These are phyloP conservation scores for Pseudodiploospora longispora DNA, from an alignment of 2,329 filamentous ascomycete species.

Conservation along the genomic window DNA sequence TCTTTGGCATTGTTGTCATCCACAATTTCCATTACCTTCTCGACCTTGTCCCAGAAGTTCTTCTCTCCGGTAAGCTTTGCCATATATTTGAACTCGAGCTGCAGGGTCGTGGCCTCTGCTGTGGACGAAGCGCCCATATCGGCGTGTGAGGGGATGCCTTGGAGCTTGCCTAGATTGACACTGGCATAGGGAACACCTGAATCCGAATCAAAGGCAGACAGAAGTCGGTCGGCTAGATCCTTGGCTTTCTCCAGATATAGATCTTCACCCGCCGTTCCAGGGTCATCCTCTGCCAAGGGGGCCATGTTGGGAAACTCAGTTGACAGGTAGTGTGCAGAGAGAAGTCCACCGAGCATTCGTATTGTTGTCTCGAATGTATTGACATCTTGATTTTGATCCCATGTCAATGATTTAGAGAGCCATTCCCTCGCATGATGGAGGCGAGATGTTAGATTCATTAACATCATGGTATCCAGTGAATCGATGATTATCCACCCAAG, in stretches of 20 bases:
- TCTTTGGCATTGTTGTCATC: slow-evolving; percentile 73
- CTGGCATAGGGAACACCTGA: slow-evolving; percentile 88
- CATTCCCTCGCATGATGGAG: slow-evolving; percentile 80
- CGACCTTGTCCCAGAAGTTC: slow-evolving; percentile 84
- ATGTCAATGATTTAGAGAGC: slow-evolving; percentile 72
- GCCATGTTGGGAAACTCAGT: slow-evolving; percentile 74
- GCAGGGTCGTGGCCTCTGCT: slow-evolving; percentile 83
- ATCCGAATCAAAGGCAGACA: slow-evolving; percentile 78
- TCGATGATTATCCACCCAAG: slow-evolving; percentile 99
- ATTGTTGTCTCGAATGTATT: slow-evolving; percentile 98
- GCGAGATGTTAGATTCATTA: slow-evolving; percentile 92
- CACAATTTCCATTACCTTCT: slow-evolving; percentile 85
- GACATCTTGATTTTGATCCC: slow-evolving; percentile 89
- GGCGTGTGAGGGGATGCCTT: slow-evolving; percentile 72
- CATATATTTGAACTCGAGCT: slow-evolving; percentile 95
- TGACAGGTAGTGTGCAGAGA: slow-evolving; percentile 93
- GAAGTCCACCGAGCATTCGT: slow-evolving; percentile 86
- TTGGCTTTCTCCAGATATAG: slow-evolving; percentile 93
- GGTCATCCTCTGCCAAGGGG: slow-evolving; percentile 62
- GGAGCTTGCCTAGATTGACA: slow-evolving; percentile 71
- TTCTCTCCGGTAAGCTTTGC: slow-evolving; percentile 90
- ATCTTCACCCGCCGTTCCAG: slow-evolving; percentile 70
- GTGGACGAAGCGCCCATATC: slow-evolving; percentile 87
- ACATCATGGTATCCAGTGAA: slow-evolving; percentile 88
- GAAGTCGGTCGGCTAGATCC: slow-evolving; percentile 79